Base-by-base conservation (phyloP, 1,284 basidiomycete species). In the Ganoderma multipileum region DNA sequence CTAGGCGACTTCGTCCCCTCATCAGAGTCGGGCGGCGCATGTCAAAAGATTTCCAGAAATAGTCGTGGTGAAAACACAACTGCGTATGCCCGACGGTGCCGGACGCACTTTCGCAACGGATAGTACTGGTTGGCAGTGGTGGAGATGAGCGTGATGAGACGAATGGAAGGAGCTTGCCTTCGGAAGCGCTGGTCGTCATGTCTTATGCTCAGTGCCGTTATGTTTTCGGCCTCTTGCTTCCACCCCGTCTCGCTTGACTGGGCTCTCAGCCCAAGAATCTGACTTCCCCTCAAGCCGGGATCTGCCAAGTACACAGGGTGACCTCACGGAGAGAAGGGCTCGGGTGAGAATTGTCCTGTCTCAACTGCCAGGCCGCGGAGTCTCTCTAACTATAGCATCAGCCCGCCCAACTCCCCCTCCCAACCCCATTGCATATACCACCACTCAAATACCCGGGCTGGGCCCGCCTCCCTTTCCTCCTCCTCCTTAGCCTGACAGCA, bases 381-480 rank as follows among this genome's bases (percentile, higher is more conserved):
- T 55, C 39, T n/a, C n/a, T 39, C 58, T 60, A 39, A 60, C 58
- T 36, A 58, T 58, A 58, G 55, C 11, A 9, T 20, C 65, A 61
- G 59, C 65, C 61, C 23, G 36, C 26, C 26, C 18, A 36, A 61
- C 23, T 26, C 12, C n/a, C 42, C 42, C 6, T n/a, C n/a, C 44
- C 44, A 7, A 20, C 30, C 33, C 14, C 42, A 18, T 44, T 39
- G 33, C 44, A n/a, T 41, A 28, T 38, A 44, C 47, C 28, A n/a
- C 16, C 38, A 30, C 30, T 62, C 55, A 41, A 41, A 36, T 59
- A 65, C 61, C 55, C 52, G 66, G 66, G 66, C 66, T 63, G 66
- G 61, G 66, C 66, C 65, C 65, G 52, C 50, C 18, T 36, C 23
- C 30, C 23, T 12, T 14, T 36, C 28, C 28, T 30, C 26, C 41